Evolutionary conservation across 78 protist genomes (phyloP), one percentile per base, ranked within the genome.

Genomic region (Dictyostelium intermedium): DNA sequence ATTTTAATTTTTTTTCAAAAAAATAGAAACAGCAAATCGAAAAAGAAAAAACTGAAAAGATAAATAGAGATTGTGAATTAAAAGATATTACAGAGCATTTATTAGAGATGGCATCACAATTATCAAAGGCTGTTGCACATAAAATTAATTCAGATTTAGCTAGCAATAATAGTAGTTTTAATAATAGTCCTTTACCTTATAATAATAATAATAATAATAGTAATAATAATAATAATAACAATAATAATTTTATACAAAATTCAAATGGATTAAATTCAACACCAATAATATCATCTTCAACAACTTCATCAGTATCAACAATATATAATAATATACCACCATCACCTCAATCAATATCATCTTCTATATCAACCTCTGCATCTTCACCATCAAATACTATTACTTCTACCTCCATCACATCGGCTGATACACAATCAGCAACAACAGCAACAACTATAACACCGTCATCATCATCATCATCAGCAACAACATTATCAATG

Each of bases 81-180:
- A 83, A 69, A 80, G 94, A 89, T 69, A 89, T 89, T 37, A 89
- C 94, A 34, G 70, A 89, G 11, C 94, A 89, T 70, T 80, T 89
- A 69, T 81, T 89, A 34, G 87, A 78, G 4, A 89, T 89, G 94
- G 94, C 94, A 32, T 47, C 84, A 32, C 94, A 89, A 69, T 73
- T 89, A n/a, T 89, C 94, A 41, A 89, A 69, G 20, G 43, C 94
- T 16, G 32, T 89, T 11, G 35, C 73, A 13, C 63, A 70, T 41
- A 85, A 37, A 66, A 20, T 41, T 30, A 85, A 43, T 41, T 23
- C 32, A 3, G 82, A 77, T 77, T 16, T 13, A 35, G 45, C n/a
- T n/a, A 77, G 20, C n/a, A 77, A 41, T 41, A 41, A 41, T 41
- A 77, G 8, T 77, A 35, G 35, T 34, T 56, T 56, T 56, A 35